Percentiles rank a stretch among this genome's conserved stretches.
Evolutionary conservation across 1,284 basidiomycete genomes (phyloP).

Genomic region (Cryptococcus deneoformans): DNA sequence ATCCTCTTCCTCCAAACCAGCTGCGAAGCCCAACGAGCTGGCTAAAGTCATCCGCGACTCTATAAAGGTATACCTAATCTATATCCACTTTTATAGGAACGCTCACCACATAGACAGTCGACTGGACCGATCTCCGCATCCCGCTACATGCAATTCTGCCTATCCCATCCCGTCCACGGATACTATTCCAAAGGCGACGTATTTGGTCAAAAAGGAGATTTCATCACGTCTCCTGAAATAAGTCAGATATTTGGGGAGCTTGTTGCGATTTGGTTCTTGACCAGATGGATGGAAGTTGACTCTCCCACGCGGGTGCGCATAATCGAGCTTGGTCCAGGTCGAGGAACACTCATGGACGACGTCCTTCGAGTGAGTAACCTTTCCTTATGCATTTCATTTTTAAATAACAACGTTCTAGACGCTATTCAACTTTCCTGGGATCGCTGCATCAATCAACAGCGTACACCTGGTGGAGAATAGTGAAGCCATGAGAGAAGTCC

Average conservation of each 20-base stretch:
- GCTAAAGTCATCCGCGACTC: slow-evolving; percentile 61
- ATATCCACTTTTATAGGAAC: background rate
- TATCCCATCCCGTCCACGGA: slow-evolving; percentile 79
- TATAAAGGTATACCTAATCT: slow-evolving; percentile 56
- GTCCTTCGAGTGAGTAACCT: slow-evolving; percentile 67
- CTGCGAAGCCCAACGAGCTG: slow-evolving; percentile 15
- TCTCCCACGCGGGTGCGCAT: slow-evolving; percentile 61
- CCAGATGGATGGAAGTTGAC: slow-evolving; percentile 68
- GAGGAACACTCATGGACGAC: slow-evolving; percentile 89
- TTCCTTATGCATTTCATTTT: background rate
- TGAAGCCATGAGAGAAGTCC: slow-evolving; percentile 61
- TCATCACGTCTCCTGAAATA: slow-evolving; percentile 96
- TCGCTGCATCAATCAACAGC: slow-evolving; percentile 56
- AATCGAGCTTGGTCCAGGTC: slow-evolving; percentile 91
- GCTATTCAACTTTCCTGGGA: slow-evolving; percentile 52
- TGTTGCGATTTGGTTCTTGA: slow-evolving; percentile 79
- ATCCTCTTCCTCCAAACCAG: too few relatives aligned
- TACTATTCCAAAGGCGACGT: slow-evolving; percentile 82
- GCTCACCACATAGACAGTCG: slow-evolving; percentile 55
- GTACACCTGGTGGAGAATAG: slow-evolving; percentile 84
- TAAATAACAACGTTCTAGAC: slow-evolving; percentile 23
- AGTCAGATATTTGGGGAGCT: slow-evolving; percentile 96
- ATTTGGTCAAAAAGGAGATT: slow-evolving; percentile 85
- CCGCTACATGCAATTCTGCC: slow-evolving; percentile 83
- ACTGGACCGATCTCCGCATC: slow-evolving; percentile 83